These are phyloP conservation scores for Exophiala dermatitidis DNA, from an alignment of 2,329 filamentous ascomycete genomes.

Conservation along the genomic window DNA sequence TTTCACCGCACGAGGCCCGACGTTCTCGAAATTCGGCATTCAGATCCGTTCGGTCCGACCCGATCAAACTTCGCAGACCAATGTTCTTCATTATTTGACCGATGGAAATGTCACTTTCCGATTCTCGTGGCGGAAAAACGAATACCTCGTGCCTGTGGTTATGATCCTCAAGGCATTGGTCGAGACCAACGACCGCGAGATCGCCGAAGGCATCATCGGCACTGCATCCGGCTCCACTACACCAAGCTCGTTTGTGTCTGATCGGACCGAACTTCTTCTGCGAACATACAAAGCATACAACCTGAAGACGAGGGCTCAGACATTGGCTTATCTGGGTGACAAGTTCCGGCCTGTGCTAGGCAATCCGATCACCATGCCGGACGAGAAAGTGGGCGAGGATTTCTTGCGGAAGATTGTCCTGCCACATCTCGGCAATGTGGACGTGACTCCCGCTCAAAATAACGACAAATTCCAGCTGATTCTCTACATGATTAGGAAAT, in stretches of 20 bases:
- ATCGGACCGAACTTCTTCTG: constrained; percentile 84
- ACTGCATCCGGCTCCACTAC: constrained; percentile 67
- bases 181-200: constrained; percentile 93
- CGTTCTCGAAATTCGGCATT: constrained; percentile 85
- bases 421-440: constrained; percentile 78
- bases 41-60: constrained; percentile 86
- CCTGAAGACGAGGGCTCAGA: constrained; percentile 73
- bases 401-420: constrained; percentile 85
- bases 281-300: constrained; percentile 89
- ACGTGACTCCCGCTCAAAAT: constrained; percentile 78
- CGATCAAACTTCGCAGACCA: constrained; percentile 97
- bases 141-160: constrained; percentile 90
- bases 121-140: constrained; percentile 96
- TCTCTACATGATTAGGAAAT: constrained; percentile 91
- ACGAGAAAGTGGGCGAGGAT: constrained; percentile 84
- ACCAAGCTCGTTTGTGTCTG: constrained; percentile 85
- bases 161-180: constrained; percentile 94
- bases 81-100: constrained; percentile 88
- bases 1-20: constrained; percentile 76
- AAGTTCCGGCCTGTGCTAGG: constrained; percentile 87
- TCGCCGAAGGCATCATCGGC: constrained; percentile 89
- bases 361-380: constrained; percentile 72
- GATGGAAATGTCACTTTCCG: constrained; percentile 96
- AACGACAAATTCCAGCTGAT: constrained; percentile 89
- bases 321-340: constrained; percentile 75